phyloP scores from a whole-genome alignment of 441 rosid species.

The Geranium incanum region DNA sequence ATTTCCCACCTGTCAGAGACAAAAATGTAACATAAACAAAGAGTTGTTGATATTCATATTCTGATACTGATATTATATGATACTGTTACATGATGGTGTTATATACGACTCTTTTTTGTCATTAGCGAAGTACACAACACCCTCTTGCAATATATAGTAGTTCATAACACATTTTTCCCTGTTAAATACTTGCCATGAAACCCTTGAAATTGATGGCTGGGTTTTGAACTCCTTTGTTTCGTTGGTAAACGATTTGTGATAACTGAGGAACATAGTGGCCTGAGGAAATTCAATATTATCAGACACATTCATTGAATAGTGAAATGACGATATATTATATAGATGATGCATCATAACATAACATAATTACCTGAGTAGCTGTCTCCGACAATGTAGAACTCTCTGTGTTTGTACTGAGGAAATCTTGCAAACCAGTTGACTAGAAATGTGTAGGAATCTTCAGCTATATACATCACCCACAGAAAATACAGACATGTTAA shows the following conservation, averaged over 20 bases:
- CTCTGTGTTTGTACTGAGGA: constrained; percentile 87
- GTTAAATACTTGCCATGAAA: constrained; percentile 52
- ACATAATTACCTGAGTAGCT: constrained; percentile 67
- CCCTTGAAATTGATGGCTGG: constrained; percentile 85
- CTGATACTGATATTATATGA: no score
- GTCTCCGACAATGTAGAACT: constrained; percentile 90
- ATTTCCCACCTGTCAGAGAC: constrained; percentile 60
- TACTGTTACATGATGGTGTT: no score
- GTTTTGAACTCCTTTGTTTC: constrained; percentile 50
- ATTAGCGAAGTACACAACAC: no score
- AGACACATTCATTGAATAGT: background rate
- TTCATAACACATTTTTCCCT: no score
- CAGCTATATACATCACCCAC: constrained; percentile 44
- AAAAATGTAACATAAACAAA: no score
- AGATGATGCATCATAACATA: no score
- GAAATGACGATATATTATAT: no score
- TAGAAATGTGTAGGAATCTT: constrained; percentile 75
- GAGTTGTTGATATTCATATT: no score
- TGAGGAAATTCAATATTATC: constrained; percentile 25
- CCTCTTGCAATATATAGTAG: no score
- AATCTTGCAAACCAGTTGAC: constrained; percentile 86
- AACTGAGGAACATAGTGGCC: constrained; percentile 97
- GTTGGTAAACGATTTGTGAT: constrained; percentile 64
- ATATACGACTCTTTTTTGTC: no score
- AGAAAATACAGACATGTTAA: constrained; percentile 11